Evolutionary conservation across 768 basidiomycete genomes (phyloP), one percentile per base, ranked within the genome.

Genomic region (Russula virescens): DNA sequence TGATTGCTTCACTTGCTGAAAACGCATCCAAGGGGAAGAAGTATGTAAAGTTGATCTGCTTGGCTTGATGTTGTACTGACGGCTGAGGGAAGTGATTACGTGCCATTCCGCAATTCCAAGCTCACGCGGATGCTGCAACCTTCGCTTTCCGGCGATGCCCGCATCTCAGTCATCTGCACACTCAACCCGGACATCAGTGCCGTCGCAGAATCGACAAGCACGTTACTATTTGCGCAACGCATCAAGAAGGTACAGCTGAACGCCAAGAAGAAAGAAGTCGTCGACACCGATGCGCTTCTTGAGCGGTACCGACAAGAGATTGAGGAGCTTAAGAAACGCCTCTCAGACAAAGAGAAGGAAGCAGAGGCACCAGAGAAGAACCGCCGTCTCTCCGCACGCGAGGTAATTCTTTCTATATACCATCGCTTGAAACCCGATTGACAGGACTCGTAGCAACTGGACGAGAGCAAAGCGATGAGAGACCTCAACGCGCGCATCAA

Each of bases 231-330:
- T 70, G 96, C 96, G 3, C 88, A 88, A 67, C 80, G 94, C 49
- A 88, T 96, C 69, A 96, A 95, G 81, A 86, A 83, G 67, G 95
- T 98, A 45, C 85, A 91, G 81, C 76, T 98, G 42, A 83, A 88
- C 63, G 94, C 94, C 3, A 85, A 89, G 76, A 94, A 92, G 85
- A 94, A 92, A 73, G 94, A 97, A 73, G 79, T 98, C 13, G 85
- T 97, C 4, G 93, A 97, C 68, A 94, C 92, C 0, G 91, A 94
- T 63, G 95, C 94, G 0, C 80, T 97, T 45, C 90, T 99, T 65
- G 92, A 96, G 76, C 83, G 93, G 55, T 98, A 98, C 72, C 84
- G 91, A 68, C 91, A 89, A 69, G 94, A 98, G 75, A 96, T 99
- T 58, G 94, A 95, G 53, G 88, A 90, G 46, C 83, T 99, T 57